Percentiles rank a stretch among this genome's conserved stretches.
Conservation (phyloP, 2,329 filamentous ascomycete genomes). For the Aureobasidium mangrovei region DNA sequence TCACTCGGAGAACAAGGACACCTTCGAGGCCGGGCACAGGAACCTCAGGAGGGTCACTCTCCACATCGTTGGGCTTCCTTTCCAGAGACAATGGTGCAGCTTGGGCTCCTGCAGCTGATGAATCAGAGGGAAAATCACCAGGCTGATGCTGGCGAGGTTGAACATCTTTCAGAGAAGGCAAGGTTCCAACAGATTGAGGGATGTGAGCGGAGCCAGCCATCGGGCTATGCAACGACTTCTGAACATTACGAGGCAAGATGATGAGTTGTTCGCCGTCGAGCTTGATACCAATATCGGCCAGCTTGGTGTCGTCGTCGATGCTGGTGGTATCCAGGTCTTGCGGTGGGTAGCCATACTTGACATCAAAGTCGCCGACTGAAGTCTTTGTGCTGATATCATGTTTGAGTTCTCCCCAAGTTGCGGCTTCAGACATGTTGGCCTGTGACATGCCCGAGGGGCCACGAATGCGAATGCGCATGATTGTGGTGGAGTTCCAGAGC, state of each 20-base stretch:
- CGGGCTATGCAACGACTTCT: slow-evolving; percentile 28
- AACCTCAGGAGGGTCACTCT: slow-evolving; percentile 54
- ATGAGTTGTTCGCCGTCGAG: slow-evolving; percentile 62
- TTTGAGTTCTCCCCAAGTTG: slow-evolving; percentile 55
- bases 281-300: slow-evolving; percentile 50
- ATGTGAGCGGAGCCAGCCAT: slow-evolving; percentile 20
- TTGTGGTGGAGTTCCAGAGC: neutral
- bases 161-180: slow-evolving; percentile 20
- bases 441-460: slow-evolving; percentile 64
- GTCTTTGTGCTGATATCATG: slow-evolving; percentile 55
- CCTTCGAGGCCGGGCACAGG: slow-evolving; percentile 48
- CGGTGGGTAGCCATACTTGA: slow-evolving; percentile 81
- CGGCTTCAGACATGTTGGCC: slow-evolving; percentile 58
- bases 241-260: slow-evolving; percentile 42
- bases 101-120: slow-evolving; percentile 15
- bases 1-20: slow-evolving; percentile 68
- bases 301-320: slow-evolving; percentile 41
- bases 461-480: slow-evolving; percentile 69
- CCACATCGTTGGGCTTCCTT: slow-evolving; percentile 35
- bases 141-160: slow-evolving; percentile 22
- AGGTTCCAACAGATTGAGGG: slow-evolving; percentile 18
- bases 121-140: slow-evolving; percentile 21
- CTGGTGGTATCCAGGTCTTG: slow-evolving; percentile 55
- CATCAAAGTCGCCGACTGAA: slow-evolving; percentile 55
- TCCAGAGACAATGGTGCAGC: slow-evolving; percentile 34